Conservation (phyloP, 192 early-diverging fungal species). For the Coemansia sp. region DNA sequence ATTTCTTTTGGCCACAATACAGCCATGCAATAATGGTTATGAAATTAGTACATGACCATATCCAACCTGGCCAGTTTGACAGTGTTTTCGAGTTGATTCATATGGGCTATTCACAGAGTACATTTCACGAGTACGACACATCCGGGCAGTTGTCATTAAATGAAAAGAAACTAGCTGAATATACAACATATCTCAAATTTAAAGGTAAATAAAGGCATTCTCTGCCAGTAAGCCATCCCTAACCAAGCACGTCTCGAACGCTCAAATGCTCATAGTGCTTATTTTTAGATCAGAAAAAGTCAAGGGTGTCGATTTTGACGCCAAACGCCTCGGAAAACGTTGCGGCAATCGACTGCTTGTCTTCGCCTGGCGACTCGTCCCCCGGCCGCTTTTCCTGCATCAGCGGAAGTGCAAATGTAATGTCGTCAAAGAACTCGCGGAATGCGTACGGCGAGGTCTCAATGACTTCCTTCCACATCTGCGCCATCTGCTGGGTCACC, state of each 20-base stretch:
- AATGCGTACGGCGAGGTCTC: conserved; percentile 51
- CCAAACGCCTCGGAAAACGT: conserved; percentile 48
- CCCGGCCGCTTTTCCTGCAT: conserved; percentile 15
- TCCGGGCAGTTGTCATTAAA: no score
- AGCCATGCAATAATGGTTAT: no score
- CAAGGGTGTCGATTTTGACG: conserved; percentile 42
- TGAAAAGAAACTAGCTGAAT: no score
- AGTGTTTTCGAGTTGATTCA: no score
- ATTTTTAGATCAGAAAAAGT: conserved; percentile 38
- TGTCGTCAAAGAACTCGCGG: conserved; percentile 56
- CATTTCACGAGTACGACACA: no score
- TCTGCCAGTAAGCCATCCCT: background rate
- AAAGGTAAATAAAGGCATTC: no score
- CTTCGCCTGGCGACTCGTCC: conserved; percentile 35
- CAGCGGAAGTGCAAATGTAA: conserved; percentile 42
- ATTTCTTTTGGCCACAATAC: no score
- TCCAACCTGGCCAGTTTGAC: no score
- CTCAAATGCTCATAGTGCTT: conserved; percentile 1
- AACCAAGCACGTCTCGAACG: background rate
- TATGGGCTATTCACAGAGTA: no score
- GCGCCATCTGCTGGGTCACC: conserved; percentile 38
- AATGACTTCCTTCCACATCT: conserved; percentile 55
- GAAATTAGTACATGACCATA: no score
- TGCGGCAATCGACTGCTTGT: conserved; percentile 25
- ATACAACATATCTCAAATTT: no score